Base-by-base conservation (phyloP, 345 rosid genomes). In the Microthlaspi erraticum region DNA sequence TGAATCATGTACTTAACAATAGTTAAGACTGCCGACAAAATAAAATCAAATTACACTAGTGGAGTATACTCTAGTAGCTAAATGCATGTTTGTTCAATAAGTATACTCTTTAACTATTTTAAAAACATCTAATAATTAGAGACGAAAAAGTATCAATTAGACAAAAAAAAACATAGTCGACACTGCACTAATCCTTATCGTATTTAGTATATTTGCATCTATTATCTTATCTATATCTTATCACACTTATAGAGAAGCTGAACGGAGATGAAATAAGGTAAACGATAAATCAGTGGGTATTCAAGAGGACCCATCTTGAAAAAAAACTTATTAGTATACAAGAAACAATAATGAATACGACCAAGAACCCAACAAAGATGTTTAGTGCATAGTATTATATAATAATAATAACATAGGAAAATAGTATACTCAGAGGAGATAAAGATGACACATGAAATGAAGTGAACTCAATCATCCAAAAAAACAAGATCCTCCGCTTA, bases 371-470 rank as follows among this genome's bases (percentile, higher is more conserved):
- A 68, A 13, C 52, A 44, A 33, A 44, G 2, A 75, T 61, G 65
- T 60, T 29, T 51, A 59, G 56, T 14, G 14, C 6, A 17, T 41
- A n/a, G n/a, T n/a, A 45, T 32, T 43, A 57, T 14, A 11, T 37
- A 54, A 54, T 39, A 55, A n/a, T 7, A 51, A 20, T 14, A 51
- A 50, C 26, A 43, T 11, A 14, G 5, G 17, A 57, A 43, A 68
- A 43, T 38, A 31, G 49, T 66, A 66, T 58, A 50, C 45, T 23
- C 23, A 33, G 17, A 74, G 59, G 73, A 33, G 78, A 60, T 74
- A 68, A 60, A 75, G 74, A 75, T 75, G 70, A 54, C 74, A 75
- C 70, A 75, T 62, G 66, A 68, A 61, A 45, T 68, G 53, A 68
- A 68, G 64, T 75, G 70, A 75, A 61, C 45, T 61, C 69, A 61